Evolutionary conservation across 768 basidiomycete genomes (phyloP), one percentile per base, ranked within the genome.

Genomic region (Tulasnella sp.): DNA sequence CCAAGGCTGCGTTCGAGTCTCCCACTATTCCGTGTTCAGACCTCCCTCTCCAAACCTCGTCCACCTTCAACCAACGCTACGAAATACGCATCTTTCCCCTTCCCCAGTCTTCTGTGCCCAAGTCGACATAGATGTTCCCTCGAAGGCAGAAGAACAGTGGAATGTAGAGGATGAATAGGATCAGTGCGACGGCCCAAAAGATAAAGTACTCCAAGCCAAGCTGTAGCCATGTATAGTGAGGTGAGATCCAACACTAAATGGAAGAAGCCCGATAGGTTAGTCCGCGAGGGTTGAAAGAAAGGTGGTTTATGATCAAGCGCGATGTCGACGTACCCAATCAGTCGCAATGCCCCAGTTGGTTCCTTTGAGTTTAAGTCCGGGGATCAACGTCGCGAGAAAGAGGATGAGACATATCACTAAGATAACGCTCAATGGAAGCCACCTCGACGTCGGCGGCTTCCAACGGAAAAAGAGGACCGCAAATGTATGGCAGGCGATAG

Each of bases 131-230:
- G 61, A 74, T 62, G 43, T 59, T 59, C 10, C 73, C 73, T 7
- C 68, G 66, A 62, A 80, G 68, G 11, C 75, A 72, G 13, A 79
- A 65, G 47, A 74, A 76, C 64, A 78, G 75, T 32, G 75, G 71
- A 4, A 73, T 64, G 62, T 80, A 80, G 5, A 79, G 69, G 11
- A 76, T 51, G 41, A 76, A 49, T 68, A 76, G 76, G 13, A 72
- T 50, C 27, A 75, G 65, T 1, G 73, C 76, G 0, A 78, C 68
- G 4, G 75, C 54, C 79, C 80, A 81, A 42, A 79, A 68, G 76
- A 78, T 80, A 17, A 77, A 56, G 60, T 79, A 80, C 60, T 79
- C 79, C 3, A 78, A 71, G 8, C 72, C 72, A 11, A 79, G 75
- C 49, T 71, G 71, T 60, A 78, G 74, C 3, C 66, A 65, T 11